Percentiles rank a stretch among this genome's conserved stretches.
Conservation (phyloP, 2,329 filamentous ascomycete genomes). For the Zasmidium citrigriseum region DNA sequence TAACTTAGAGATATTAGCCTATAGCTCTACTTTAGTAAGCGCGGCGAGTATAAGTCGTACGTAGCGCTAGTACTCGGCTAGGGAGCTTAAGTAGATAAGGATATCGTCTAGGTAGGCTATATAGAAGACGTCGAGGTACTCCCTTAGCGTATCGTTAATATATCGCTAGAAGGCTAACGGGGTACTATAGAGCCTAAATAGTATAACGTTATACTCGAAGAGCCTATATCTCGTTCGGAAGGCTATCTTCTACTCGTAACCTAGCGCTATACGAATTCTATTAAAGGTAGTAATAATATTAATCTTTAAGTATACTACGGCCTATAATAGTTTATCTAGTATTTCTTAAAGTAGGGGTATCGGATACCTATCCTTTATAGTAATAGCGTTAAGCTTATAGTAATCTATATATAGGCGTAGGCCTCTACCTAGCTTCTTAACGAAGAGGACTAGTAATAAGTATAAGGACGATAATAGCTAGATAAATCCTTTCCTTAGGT, state of each 20-base stretch:
- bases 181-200: no score
- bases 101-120: conserved; percentile 31
- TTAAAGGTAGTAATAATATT: conserved; percentile 2
- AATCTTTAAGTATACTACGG: conserved; percentile 21
- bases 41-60: conserved; percentile 27
- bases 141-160: conserved; percentile 10
- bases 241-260: conserved; percentile 1
- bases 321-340: conserved; percentile 21
- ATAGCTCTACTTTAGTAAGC: conserved; percentile 10
- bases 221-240: conserved; percentile 2
- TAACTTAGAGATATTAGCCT: conserved; percentile 5
- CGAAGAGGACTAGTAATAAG: conserved; percentile 6
- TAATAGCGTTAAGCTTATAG: conserved; percentile 35
- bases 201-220: background rate
- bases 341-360: conserved; percentile 31
- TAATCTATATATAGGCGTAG: conserved; percentile 32
- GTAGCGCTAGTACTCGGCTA: conserved; percentile 26
- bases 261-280: background rate
- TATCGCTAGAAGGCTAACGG: background rate
- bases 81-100: conserved; percentile 31
- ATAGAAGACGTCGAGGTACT: conserved; percentile 26
- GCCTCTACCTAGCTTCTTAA: conserved; percentile 4
- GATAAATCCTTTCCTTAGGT: no score
- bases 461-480: conserved; percentile 1
- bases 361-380: conserved; percentile 30